Conservation (phyloP, 345 rosid species). For the Cardamine chenopodiifolia region DNA sequence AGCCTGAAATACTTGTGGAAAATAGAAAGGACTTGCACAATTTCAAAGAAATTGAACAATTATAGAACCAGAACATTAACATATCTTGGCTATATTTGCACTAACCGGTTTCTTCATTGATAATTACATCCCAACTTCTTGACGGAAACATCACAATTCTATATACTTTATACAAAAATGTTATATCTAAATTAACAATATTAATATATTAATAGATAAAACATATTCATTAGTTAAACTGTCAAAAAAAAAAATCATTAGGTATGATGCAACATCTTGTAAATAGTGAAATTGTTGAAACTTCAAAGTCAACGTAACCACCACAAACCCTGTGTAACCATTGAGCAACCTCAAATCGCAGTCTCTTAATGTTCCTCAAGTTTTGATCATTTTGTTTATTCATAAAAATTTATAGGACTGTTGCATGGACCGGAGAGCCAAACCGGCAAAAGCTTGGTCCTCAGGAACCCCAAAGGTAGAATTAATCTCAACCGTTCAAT, state of each 20-base stretch:
- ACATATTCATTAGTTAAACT: slow-evolving; percentile 6
- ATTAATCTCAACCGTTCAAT: slow-evolving; percentile 7
- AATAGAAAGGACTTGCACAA: neutral
- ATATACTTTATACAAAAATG: neutral
- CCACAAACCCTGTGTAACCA: slow-evolving; percentile 20
- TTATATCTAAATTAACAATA: neutral
- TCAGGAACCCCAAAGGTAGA: slow-evolving; percentile 22
- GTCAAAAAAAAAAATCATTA: neutral
- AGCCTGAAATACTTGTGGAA: neutral
- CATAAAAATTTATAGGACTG: neutral
- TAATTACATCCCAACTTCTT: slow-evolving; percentile 36
- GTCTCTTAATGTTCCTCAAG: slow-evolving; percentile 13
- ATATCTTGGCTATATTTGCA: slow-evolving; percentile 1
- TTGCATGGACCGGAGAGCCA: slow-evolving; percentile 36
- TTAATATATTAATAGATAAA: too few species aligned
- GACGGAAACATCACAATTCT: slow-evolving; percentile 34
- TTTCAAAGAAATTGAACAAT: neutral
- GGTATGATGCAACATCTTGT: slow-evolving; percentile 29
- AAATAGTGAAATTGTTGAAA: slow-evolving; percentile 34
- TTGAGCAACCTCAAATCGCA: slow-evolving; percentile 32
- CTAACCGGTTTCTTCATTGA: slow-evolving; percentile 33
- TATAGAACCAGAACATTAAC: neutral
- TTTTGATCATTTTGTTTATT: neutral
- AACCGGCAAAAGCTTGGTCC: slow-evolving; percentile 20
- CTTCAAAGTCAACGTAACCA: slow-evolving; percentile 39